Conservation (phyloP, 371 early-diverging fungal genomes). For the Mucor sp. region DNA sequence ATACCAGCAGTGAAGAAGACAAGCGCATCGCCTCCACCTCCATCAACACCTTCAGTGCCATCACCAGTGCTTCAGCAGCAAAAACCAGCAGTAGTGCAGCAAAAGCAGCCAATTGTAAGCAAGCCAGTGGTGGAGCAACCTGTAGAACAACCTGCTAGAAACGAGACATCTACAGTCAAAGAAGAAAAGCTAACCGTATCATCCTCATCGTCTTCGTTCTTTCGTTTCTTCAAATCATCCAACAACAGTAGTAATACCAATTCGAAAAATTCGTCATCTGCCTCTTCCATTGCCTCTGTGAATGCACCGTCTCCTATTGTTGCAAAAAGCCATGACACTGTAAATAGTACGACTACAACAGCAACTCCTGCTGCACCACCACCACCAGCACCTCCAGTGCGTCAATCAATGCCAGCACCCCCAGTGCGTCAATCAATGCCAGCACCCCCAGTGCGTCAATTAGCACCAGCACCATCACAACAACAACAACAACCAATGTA, state of each 20-base stretch:
- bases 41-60: background rate
- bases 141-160: background rate
- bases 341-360: background rate
- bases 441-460: background rate
- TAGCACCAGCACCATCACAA: background rate
- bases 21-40: background rate
- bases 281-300: slow-evolving; percentile 11
- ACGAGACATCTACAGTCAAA: background rate
- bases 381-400: background rate
- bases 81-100: background rate
- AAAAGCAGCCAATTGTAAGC: background rate
- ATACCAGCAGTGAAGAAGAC: background rate
- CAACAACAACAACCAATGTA: background rate
- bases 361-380: background rate
- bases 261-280: background rate
- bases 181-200: slow-evolving; percentile 2
- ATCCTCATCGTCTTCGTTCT: slow-evolving; percentile 9
- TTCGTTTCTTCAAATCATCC: slow-evolving; percentile 14
- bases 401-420: background rate
- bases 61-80: background rate
- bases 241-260: background rate
- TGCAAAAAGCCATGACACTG: background rate
- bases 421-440: background rate
- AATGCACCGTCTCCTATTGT: slow-evolving; percentile 11
- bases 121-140: background rate